Evolutionary conservation across 2,329 filamentous ascomycete species (phyloP).

Genomic region (Fusarium odoratissimum): DNA sequence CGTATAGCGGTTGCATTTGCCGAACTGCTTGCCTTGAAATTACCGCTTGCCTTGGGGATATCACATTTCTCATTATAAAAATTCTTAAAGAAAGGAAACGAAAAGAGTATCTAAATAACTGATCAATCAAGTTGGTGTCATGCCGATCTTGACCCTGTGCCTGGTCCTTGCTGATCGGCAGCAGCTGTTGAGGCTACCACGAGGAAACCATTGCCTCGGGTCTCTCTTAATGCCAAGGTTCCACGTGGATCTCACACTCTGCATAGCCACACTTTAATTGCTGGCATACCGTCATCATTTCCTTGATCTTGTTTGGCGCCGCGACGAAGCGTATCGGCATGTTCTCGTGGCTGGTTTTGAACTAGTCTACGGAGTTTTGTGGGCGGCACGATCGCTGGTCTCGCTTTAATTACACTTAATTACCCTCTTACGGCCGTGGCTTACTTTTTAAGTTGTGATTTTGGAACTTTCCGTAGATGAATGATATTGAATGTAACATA

Average conservation of each 20-base stretch:
- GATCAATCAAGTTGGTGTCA: not conserved
- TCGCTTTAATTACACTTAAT: not conserved
- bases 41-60: too few species aligned
- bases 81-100: accelerated
- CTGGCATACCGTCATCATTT: not conserved
- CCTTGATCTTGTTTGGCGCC: not conserved
- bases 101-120: accelerated
- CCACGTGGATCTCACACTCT: not conserved
- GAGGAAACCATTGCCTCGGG: not conserved
- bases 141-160: not conserved
- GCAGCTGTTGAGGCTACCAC: not conserved
- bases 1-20: too few species aligned
- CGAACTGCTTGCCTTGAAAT: not conserved
- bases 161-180: not conserved
- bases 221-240: not conserved
- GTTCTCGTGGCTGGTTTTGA: not conserved
- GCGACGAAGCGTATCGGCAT: not conserved
- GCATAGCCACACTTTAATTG: not conserved
- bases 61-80: not conserved
- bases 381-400: not conserved
- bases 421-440: not conserved
- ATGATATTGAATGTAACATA: not conserved
- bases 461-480: not conserved
- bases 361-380: not conserved
- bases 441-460: not conserved